Evolutionary conservation across 2,329 filamentous ascomycete genomes (phyloP).

Genomic region (Phoma sp.): DNA sequence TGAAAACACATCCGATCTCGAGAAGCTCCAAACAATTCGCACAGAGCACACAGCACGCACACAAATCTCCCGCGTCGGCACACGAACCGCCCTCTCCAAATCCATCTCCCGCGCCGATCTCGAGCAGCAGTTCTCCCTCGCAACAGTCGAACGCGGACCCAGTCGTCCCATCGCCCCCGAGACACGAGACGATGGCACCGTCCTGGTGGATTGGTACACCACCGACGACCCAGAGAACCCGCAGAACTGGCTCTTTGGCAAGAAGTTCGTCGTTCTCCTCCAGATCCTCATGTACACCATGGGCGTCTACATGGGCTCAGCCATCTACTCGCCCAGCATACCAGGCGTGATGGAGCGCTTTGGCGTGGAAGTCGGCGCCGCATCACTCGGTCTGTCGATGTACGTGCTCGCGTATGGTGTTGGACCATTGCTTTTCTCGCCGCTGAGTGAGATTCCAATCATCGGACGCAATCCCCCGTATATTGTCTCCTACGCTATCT

Average conservation of each 20-base stretch:
- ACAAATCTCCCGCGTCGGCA: slow-evolving; percentile 47
- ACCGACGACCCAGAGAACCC: slow-evolving; percentile 51
- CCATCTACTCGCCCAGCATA: slow-evolving; percentile 58
- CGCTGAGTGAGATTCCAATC: slow-evolving; percentile 70
- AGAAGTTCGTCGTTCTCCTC: slow-evolving; percentile 46
- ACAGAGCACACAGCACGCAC: slow-evolving; percentile 36
- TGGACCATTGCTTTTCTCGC: slow-evolving; percentile 71
- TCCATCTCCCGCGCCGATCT: slow-evolving; percentile 51
- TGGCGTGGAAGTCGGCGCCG: slow-evolving; percentile 59
- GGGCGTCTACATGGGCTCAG: slow-evolving; percentile 62
- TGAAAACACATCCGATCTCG: slow-evolving; percentile 34
- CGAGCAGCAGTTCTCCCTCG: slow-evolving; percentile 48
- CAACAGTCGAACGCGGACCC: slow-evolving; percentile 45
- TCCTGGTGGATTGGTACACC: slow-evolving; percentile 55
- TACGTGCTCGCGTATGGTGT: slow-evolving; percentile 69
- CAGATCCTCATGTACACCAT: slow-evolving; percentile 67
- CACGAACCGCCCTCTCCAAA: slow-evolving; percentile 45
- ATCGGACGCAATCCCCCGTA: slow-evolving; percentile 75
- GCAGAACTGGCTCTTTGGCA: slow-evolving; percentile 49
- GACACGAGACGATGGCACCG: slow-evolving; percentile 46
- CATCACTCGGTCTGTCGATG: slow-evolving; percentile 66
- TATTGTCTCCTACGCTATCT: slow-evolving; percentile 71
- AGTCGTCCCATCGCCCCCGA: slow-evolving; percentile 47
- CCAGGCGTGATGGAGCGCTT: slow-evolving; percentile 62
- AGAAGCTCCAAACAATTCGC: slow-evolving; percentile 43